These are phyloP conservation scores for Ophiostoma piceae DNA, from an alignment of 2,329 filamentous ascomycete species.

Conservation along the genomic window DNA sequence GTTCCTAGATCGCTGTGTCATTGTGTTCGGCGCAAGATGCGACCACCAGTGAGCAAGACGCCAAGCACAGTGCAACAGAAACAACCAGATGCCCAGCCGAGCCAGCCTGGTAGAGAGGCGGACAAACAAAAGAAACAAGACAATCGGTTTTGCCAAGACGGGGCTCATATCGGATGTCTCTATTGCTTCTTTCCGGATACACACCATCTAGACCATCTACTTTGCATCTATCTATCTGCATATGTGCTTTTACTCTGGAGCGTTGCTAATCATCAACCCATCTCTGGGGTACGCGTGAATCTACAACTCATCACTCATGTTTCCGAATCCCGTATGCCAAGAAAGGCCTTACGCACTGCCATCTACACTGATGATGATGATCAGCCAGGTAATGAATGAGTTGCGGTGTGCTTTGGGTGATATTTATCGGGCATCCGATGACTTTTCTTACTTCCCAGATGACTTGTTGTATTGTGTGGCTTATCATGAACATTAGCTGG, in stretches of 20 bases:
- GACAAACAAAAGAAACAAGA: neutral
- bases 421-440: neutral
- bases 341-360: neutral
- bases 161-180: conserved; percentile 1
- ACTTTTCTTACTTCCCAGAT: neutral
- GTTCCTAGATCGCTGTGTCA: neutral
- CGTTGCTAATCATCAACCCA: neutral
- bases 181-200: neutral
- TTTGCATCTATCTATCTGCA: neutral
- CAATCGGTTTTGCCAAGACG: neutral
- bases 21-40: neutral
- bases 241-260: neutral
- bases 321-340: neutral
- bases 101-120: neutral
- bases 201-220: neutral
- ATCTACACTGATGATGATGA: neutral
- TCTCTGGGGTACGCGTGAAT: neutral
- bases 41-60: conserved; percentile 1
- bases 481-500: too few relatives aligned
- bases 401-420: neutral
- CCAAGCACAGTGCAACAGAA: conserved; percentile 8
- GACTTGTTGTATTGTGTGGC: neutral
- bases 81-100: neutral
- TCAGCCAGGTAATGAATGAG: neutral
- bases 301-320: neutral